Percentiles rank a stretch among this genome's conserved stretches.
Conservation (phyloP, 306 rosid species). For the Quercus cerris region DNA sequence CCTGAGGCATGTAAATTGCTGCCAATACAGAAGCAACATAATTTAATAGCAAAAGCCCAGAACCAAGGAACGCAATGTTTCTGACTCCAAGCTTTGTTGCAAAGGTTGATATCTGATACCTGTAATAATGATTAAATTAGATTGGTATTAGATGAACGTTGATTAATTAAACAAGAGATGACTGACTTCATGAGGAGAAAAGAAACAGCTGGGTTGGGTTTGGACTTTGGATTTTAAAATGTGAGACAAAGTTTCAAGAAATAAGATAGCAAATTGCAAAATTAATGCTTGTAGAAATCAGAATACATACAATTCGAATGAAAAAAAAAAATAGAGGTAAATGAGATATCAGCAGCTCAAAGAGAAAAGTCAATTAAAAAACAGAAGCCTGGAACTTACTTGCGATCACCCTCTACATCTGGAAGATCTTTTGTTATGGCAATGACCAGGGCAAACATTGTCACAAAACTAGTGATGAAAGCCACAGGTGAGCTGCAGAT, state of each 20-base stretch:
- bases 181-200: background rate
- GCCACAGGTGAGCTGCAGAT: slow-evolving; percentile 86
- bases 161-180: background rate
- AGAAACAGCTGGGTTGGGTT: background rate
- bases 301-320: background rate
- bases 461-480: slow-evolving; percentile 88
- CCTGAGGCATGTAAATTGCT: slow-evolving; percentile 83
- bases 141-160: slow-evolving; percentile 13
- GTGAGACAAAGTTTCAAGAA: background rate
- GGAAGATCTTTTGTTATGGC: slow-evolving; percentile 99
- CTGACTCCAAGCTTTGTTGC: slow-evolving; percentile 92
- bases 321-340: background rate
- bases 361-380: slow-evolving; percentile 17
- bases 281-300: background rate
- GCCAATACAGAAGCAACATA: slow-evolving; percentile 69
- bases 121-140: slow-evolving; percentile 30
- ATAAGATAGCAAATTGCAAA: background rate
- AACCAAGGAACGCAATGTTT: slow-evolving; percentile 87
- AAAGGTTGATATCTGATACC: slow-evolving; percentile 92
- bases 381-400: slow-evolving; percentile 44
- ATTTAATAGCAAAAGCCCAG: slow-evolving; percentile 82
- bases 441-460: slow-evolving; percentile 87
- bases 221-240: background rate
- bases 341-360: slow-evolving; percentile 11
- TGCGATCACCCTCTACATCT: slow-evolving; percentile 96